Evolutionary conservation across 176 grass and related monocot genomes (phyloP).

Genomic region (barley (Hordeum vulgare)): DNA sequence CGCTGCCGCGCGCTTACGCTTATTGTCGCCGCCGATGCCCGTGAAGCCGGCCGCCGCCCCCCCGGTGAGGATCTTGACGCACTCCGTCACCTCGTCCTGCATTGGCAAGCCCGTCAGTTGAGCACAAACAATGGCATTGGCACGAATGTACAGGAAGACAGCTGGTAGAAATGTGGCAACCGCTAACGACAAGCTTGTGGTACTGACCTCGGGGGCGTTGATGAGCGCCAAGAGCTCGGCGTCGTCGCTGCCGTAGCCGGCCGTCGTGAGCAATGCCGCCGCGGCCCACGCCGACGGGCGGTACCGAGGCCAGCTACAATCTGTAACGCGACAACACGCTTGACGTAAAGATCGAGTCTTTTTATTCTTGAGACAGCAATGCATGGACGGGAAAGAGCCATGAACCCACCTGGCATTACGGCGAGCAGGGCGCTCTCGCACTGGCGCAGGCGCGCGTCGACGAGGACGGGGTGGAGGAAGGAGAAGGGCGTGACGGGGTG

Average conservation of each 20-base stretch:
- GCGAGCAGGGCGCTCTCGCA: conserved; percentile 53
- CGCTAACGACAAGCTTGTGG: not conserved
- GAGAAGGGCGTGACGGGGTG: conserved; percentile 73
- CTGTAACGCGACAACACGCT: conserved; percentile 18
- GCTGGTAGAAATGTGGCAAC: not conserved
- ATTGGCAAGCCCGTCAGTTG: not conserved
- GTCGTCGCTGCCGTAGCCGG: not conserved
- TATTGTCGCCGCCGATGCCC: conserved; percentile 17
- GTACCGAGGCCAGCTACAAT: conserved; percentile 74
- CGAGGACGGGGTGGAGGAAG: conserved; percentile 55
- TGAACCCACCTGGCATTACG: conserved; percentile 46
- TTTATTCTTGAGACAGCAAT: not conserved
- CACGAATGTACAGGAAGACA: not conserved
- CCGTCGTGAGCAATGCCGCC: conserved; percentile 43
- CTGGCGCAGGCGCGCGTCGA: not conserved
- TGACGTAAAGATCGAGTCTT: not conserved
- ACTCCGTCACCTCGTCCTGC: conserved; percentile 58
- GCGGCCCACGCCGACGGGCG: conserved; percentile 72
- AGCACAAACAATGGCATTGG: not conserved
- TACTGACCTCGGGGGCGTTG: conserved; percentile 44
- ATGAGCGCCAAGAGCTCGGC: conserved; percentile 37
- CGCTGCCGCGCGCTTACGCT: conserved; percentile 48
- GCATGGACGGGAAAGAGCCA: not conserved
- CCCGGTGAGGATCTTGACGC: conserved; percentile 48
- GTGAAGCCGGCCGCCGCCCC: not conserved